Conservation (phyloP, 768 basidiomycete species). For the Fomitopsis serialis region DNA sequence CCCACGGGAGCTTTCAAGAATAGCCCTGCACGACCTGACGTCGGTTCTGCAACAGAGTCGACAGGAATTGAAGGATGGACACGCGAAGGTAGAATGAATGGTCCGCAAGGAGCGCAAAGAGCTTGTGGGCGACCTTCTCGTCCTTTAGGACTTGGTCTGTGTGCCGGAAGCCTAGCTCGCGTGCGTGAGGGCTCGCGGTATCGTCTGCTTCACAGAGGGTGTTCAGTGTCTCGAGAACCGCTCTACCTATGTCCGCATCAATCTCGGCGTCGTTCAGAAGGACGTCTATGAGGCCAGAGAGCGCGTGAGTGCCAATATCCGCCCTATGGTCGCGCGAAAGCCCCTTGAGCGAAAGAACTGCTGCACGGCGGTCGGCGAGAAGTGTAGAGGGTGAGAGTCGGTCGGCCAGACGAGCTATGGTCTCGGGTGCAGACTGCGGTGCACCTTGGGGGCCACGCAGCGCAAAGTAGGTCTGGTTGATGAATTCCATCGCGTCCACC, state of each 20-base stretch:
- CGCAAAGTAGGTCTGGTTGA: constrained; percentile 81
- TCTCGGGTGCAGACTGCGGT: constrained; percentile 79
- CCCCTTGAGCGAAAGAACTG: constrained; percentile 91
- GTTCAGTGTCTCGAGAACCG: constrained; percentile 84
- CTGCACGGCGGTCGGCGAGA: constrained; percentile 87
- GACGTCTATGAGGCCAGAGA: constrained; percentile 74
- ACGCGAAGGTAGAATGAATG: constrained; percentile 82
- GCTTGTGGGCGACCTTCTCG: constrained; percentile 65
- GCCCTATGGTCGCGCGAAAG: constrained; percentile 86
- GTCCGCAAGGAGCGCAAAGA: constrained; percentile 74
- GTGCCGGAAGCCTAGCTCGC: constrained; percentile 78
- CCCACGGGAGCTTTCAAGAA: constrained; percentile 81
- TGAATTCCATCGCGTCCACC: constrained; percentile 60
- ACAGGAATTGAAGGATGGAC: constrained; percentile 77
- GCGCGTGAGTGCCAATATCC: constrained; percentile 77
- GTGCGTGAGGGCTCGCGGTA: constrained; percentile 29
- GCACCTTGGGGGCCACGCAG: constrained; percentile 79
- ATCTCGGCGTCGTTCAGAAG: constrained; percentile 85
- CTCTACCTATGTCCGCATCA: constrained; percentile 90
- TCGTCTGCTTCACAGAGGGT: constrained; percentile 81
- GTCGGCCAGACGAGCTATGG: constrained; percentile 84
- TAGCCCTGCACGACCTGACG: constrained; percentile 82
- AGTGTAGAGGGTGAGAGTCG: constrained; percentile 85
- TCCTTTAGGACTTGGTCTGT: constrained; percentile 74
- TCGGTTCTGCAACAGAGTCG: constrained; percentile 75